Evolutionary conservation across 257 asterid genomes (phyloP).

Genomic region (Plantago major): DNA sequence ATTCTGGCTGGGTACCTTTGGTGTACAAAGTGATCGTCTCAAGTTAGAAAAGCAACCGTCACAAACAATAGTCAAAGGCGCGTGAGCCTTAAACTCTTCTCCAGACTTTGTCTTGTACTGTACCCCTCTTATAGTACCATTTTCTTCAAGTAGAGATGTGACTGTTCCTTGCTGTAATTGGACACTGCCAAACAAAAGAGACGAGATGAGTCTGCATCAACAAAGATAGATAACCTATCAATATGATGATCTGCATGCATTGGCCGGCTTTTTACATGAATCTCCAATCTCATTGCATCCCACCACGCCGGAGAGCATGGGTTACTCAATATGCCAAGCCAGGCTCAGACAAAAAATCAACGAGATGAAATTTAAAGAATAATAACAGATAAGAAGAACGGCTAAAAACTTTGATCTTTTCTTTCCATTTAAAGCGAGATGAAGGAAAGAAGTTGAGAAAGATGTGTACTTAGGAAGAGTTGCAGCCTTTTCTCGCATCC

Average conservation of each 20-base stretch:
- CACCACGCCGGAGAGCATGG: neutral
- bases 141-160: constrained; percentile 55
- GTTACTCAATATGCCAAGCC: neutral
- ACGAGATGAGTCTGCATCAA: neutral
- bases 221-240: neutral
- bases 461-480: constrained; percentile 68
- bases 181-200: constrained; percentile 40
- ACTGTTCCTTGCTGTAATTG: constrained; percentile 65
- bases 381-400: neutral
- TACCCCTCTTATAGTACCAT: constrained; percentile 51
- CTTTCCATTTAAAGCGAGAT: neutral
- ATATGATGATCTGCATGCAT: neutral
- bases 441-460: neutral
- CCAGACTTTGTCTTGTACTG: constrained; percentile 52
- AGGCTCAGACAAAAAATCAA: neutral
- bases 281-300: neutral
- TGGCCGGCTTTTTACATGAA: neutral
- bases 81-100: constrained; percentile 47
- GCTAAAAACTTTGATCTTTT: neutral
- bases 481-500: constrained; percentile 87
- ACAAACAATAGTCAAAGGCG: constrained; percentile 64
- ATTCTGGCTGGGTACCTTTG: constrained; percentile 39
- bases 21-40: constrained; percentile 55
- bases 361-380: neutral
- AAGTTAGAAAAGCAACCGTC: constrained; percentile 77